phyloP scores from a whole-genome alignment of 2,329 filamentous ascomycete species.

The Neonectria neomacrospora region DNA sequence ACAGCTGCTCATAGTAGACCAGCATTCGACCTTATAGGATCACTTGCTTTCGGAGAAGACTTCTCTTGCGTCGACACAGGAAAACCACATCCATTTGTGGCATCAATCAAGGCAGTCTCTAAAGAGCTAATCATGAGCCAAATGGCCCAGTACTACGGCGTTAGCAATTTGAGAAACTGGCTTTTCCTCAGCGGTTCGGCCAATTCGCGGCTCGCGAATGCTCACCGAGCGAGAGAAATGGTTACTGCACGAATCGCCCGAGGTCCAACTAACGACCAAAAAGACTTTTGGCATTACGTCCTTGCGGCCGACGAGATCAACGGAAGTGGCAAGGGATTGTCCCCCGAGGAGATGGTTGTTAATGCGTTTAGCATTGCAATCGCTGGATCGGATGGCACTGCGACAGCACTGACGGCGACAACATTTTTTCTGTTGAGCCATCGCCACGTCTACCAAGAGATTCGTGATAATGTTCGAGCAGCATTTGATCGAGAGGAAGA shows the following conservation, averaged over 20 bases:
- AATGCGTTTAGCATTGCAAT: conserved; percentile 39
- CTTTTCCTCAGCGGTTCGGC: background rate
- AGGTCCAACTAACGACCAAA: conserved; percentile 33
- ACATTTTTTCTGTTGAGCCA: conserved; percentile 27
- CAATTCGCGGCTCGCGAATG: conserved; percentile 29
- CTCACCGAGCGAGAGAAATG: conserved; percentile 30
- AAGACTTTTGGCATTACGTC: conserved; percentile 39
- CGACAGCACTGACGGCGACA: conserved; percentile 29
- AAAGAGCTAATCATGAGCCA: conserved; percentile 36
- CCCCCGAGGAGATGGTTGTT: conserved; percentile 33
- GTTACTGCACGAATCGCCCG: conserved; percentile 30
- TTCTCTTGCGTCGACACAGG: conserved; percentile 36
- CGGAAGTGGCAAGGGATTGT: conserved; percentile 15
- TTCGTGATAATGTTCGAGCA: conserved; percentile 14
- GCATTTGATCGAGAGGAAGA: conserved; percentile 20
- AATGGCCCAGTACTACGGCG: conserved; percentile 28
- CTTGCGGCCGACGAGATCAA: conserved; percentile 24
- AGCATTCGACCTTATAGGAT: conserved; percentile 38
- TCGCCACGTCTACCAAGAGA: conserved; percentile 1
- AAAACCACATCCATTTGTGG: conserved; percentile 34
- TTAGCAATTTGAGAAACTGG: conserved; percentile 6
- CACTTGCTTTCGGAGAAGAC: conserved; percentile 34
- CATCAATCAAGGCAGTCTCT: conserved; percentile 31
- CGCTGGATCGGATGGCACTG: conserved; percentile 36
- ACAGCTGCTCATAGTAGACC: background rate